Percentiles rank a stretch among this genome's conserved stretches.
Evolutionary conservation across 192 early-diverging fungal species (phyloP).

Genomic region (Coemansia sp.): DNA sequence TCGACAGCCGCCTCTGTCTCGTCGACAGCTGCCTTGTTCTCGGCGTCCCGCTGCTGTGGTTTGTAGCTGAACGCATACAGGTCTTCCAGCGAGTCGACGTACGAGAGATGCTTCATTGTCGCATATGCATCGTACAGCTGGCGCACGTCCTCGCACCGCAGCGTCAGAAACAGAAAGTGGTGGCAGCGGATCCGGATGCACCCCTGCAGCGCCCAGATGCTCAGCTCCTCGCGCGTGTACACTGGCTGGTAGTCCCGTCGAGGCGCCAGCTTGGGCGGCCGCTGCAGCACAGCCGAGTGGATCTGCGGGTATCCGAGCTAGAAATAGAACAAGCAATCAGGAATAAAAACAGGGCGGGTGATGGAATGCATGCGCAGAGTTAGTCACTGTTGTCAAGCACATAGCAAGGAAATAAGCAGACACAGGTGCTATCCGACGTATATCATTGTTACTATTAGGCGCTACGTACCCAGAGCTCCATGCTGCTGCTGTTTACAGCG

Average conservation of each 20-base stretch:
- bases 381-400: too few species aligned
- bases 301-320: slow-evolving; percentile 85
- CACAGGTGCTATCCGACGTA: too few species aligned
- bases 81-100: slow-evolving; percentile 66
- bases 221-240: slow-evolving; percentile 8
- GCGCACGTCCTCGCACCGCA: slow-evolving; percentile 64
- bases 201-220: slow-evolving; percentile 23
- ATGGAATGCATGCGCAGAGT: too few species aligned
- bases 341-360: too few species aligned
- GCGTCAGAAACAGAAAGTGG: slow-evolving; percentile 73
- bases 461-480: not conserved
- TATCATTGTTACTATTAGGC: too few species aligned
- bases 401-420: too few species aligned
- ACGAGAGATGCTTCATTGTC: slow-evolving; percentile 75
- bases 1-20: slow-evolving; percentile 18
- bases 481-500: not conserved
- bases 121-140: slow-evolving; percentile 73
- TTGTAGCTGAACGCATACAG: slow-evolving; percentile 76
- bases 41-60: slow-evolving; percentile 1
- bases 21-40: not conserved
- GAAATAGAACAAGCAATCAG: too few species aligned
- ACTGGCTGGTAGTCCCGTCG: not conserved
- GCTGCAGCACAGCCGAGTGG: slow-evolving; percentile 60
- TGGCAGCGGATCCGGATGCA: slow-evolving; percentile 67
- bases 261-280: slow-evolving; percentile 20